Conservation (phyloP, 2,329 filamentous ascomycete species). For the Aspergillus fructus region DNA sequence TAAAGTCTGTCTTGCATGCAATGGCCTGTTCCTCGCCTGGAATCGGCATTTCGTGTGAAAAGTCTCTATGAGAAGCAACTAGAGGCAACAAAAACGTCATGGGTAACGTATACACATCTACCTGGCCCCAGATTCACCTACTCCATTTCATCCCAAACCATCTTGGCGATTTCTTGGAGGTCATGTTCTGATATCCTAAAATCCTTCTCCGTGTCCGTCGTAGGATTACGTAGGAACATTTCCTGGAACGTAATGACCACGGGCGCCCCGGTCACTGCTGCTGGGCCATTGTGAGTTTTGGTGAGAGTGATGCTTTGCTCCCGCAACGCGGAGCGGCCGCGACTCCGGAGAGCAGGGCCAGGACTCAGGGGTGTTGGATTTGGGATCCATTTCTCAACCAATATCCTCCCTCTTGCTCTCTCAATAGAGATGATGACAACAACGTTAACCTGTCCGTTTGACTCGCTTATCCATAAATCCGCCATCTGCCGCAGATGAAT, state of each 20-base stretch:
- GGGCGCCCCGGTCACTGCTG: not conserved
- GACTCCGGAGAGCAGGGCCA: not conserved
- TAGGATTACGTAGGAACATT: not conserved
- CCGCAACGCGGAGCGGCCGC: not conserved
- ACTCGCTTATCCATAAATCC: not conserved
- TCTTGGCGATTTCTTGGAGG: not conserved
- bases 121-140: no score
- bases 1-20: no score
- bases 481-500: not conserved
- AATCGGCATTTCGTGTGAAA: no score
- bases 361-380: not conserved
- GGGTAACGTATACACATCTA: no score
- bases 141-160: not conserved
- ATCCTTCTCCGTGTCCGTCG: not conserved
- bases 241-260: not conserved
- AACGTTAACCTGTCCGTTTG: not conserved
- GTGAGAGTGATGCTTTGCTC: not conserved
- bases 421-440: not conserved
- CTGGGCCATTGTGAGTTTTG: not conserved
- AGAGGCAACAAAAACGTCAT: no score
- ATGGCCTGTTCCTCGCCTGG: no score
- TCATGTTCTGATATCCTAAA: not conserved
- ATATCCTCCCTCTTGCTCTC: not conserved
- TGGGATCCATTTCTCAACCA: not conserved
- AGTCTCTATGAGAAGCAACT: no score